Base-by-base conservation (phyloP, 352 stramenopile genomes). In the Globisporangium nunn region DNA sequence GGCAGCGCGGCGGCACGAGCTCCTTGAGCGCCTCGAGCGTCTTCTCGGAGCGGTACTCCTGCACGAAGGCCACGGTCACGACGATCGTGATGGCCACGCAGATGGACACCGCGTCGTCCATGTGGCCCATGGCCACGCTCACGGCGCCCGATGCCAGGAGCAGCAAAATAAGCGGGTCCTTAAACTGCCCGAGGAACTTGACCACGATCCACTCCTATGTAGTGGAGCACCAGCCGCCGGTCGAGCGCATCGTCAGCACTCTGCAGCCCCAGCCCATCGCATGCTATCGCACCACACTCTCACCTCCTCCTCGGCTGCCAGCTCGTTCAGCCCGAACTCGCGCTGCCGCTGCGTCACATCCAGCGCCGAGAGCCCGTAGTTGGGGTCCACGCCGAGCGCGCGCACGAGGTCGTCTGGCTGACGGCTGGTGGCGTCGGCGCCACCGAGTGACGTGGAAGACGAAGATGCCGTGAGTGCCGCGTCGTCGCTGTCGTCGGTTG, bases 101-200 rank as follows among this genome's bases (percentile, higher is more conserved):
- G 62, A 99, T 99, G 50, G 85, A 97, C 30, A 98, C 82, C 18
- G 96, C 96, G 70, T 99, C 96, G 51, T 98, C 89, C 11, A 81
- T 90, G 70, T 99, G 96, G 35, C 93, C 88, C 68, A 98, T 90
- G 44, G 87, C 55, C 11, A 98, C 67, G 40, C 90, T 98, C 51
- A 98, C 78, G 4, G 76, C 66, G 2, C 94, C 95, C 0, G 88
- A 98, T 14, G 78, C 88, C 56, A 99, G 82, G 37, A 99, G 81
- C 69, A 99, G 87, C 58, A 98, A 60, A 67, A 98, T 98, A 6
- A 99, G 75, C 14, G 96, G 96, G 69, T 99, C 96, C 66, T 98
- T 98, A 66, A 99, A 94, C 75, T 98, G 96, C 33, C 81, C 83
- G 14, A 88, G 33, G 59, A 98, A 97, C 60, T 97, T 97, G 40